Base-by-base conservation (phyloP, 2,329 filamentous ascomycete species). In the Thielaviopsis populi region DNA sequence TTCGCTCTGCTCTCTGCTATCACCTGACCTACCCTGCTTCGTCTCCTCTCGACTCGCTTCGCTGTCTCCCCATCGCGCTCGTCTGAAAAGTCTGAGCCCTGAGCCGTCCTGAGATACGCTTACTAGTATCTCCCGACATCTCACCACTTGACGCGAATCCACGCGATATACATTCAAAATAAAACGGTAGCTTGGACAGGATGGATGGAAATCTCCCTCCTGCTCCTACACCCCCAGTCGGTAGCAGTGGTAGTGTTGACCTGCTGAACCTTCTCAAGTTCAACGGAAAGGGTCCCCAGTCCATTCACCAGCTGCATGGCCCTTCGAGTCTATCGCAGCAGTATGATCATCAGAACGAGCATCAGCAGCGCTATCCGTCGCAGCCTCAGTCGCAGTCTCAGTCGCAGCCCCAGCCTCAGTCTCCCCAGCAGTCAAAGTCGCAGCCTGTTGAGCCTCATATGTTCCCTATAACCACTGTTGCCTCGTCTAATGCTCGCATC, bases 261-360 rank as follows among this genome's bases (percentile, higher is more conserved):
- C 71, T 85, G 69, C 74, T 85, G 70, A 84, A 81, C 68, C 75
- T 85, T 63, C 78, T 85, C 71, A 85, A 85, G 75, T 84, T 83
- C 69, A 82, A 78, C 67, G 30, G 76, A 56, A 73, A 73, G 59
- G 68, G 71, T 40, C 66, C 68, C 56, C 70, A 68, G 63, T 69
- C 68, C 63, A 70, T 71, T 58, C 66, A 69, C 19, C 75, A 74
- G 67, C 37, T 66, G 13, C 65, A 64, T 37, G 65, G 65, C 46
- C 62, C 65, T 4, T 66, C 65, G 7, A 46, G 62, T 58, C 59
- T 63, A 41, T 67, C 67, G 63, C 73, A 74, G 68, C 71, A 69
- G 27, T 73, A 74, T 66, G 66, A 68, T 67, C 68, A 68, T 58
- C 69, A 68, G 62, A 69, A 70, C 62, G 69, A 70, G 56, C 66